Evolutionary conservation across 306 rosid species (phyloP).

Genomic region (Mimosa bimucronata): DNA sequence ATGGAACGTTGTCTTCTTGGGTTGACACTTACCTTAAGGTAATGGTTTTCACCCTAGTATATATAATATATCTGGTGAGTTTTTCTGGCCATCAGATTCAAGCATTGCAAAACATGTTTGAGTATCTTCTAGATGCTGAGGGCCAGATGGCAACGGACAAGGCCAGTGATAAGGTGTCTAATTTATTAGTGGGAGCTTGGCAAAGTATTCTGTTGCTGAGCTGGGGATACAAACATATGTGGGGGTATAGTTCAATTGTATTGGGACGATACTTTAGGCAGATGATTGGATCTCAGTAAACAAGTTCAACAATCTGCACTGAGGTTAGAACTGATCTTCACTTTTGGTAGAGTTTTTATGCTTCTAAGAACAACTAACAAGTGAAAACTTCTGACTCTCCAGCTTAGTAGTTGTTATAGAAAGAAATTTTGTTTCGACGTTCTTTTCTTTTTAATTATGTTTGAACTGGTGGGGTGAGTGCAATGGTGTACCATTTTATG

Average conservation of each 20-base stretch:
- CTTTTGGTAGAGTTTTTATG: conserved; percentile 14
- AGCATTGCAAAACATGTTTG: conserved; percentile 86
- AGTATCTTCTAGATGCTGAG: conserved; percentile 94
- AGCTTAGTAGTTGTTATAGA: conserved; percentile 18
- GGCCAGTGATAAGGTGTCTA: conserved; percentile 46
- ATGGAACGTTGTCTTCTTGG: conserved; percentile 52
- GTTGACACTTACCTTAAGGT: conserved; percentile 87
- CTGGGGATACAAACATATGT: conserved; percentile 96
- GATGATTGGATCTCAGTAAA: conserved; percentile 75
- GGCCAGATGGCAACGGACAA: conserved; percentile 79
- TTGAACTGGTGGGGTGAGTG: conserved; percentile 24
- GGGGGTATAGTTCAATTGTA: conserved; percentile 95
- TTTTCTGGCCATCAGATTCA: conserved; percentile 74
- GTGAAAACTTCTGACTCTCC: conserved; percentile 8
- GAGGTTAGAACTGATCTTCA: conserved; percentile 55
- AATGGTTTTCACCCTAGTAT: conserved; percentile 32
- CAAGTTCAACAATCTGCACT: conserved; percentile 86
- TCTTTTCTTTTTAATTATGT: neutral
- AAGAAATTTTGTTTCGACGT: neutral
- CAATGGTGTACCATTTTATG: conserved; percentile 7
- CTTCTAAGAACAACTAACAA: conserved; percentile 15
- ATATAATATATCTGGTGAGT: conserved; percentile 29
- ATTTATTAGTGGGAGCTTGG: conserved; percentile 60
- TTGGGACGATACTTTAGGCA: conserved; percentile 82
- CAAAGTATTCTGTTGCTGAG: conserved; percentile 76